Base-by-base conservation (phyloP, 1,139 yeast genomes). In the Yamadazyma trypodendri region DNA sequence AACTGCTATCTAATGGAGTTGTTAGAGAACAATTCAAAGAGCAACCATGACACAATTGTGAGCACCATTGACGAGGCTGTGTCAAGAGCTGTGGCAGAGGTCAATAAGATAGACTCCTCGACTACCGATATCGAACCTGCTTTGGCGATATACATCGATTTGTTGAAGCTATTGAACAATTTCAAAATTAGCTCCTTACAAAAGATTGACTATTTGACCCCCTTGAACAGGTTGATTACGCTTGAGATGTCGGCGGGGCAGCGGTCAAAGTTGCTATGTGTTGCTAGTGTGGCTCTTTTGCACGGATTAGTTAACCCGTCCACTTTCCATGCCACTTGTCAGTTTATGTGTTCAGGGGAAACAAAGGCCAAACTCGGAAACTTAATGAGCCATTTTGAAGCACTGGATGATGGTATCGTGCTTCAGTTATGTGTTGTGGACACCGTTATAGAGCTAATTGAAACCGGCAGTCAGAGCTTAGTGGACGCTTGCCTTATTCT, bases 111-210 rank as follows among this genome's bases (percentile, higher is more conserved):
- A 3, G 31, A 25, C 17, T 25, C 16, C 28, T 3, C n/a, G 6
- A 24, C n/a, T 3, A 10, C 28, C 15, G 37, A 36, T 20, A 25
- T 31, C n/a, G 41, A 40, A 11, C 17, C 13, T 9, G 15, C 36
- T 8, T 31, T 40, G 21, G 13, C 23, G 3, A 17, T 36, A 3
- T 38, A 32, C 17, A 17, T 13, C 13, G 43, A 42, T 16, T 23
- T 38, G 6, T 23, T 42, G 18, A 38, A 37, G 31, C 25, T 42
- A 15, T 28, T 42, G 15, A 34, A 24, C 24, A 28, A 29, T n/a
- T 42, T 42, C 1, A 79, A 89, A n/a, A 44, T 48, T 0, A 61
- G 84, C 32, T 68, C 65, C 8, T 68, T 61, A 6, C 52, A 51
- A 1, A 58, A 62, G 5, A 21, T 37, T 15, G 39, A 39, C 14